These are phyloP conservation scores for Kodamaea nitidulidarum DNA, from an alignment of 805 yeast genomes.

Conservation along the genomic window DNA sequence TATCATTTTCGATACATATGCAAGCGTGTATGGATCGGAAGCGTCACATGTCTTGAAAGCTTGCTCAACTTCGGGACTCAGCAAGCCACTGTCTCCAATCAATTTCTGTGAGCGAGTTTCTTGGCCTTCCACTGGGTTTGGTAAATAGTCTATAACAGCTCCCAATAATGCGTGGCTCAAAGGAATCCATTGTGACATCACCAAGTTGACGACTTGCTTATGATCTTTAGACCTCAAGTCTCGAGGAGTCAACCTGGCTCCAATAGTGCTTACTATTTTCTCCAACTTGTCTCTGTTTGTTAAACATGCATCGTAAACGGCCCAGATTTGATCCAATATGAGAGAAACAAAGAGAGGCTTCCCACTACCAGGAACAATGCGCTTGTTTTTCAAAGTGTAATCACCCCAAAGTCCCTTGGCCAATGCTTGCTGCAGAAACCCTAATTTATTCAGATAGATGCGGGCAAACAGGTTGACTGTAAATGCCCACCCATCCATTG, in stretches of 20 bases:
- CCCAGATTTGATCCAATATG: constrained; percentile 89
- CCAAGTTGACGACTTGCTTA: constrained; percentile 53
- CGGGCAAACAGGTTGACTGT: constrained; percentile 84
- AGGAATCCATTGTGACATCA: constrained; percentile 94
- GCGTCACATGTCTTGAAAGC: constrained; percentile 67
- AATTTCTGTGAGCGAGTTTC: constrained; percentile 53
- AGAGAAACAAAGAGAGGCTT: constrained; percentile 83
- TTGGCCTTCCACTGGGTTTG: constrained; percentile 81
- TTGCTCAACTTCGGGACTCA: constrained; percentile 46
- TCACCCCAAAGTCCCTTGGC: constrained; percentile 96
- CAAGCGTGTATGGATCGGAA: constrained; percentile 54
- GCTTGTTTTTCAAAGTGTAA: constrained; percentile 77
- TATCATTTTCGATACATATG: constrained; percentile 85
- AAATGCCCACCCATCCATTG: constrained; percentile 98
- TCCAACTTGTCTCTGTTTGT: constrained; percentile 64
- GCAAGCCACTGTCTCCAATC: constrained; percentile 24
- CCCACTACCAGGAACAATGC: constrained; percentile 64
- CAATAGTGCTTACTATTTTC: constrained; percentile 69
- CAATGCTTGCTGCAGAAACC: constrained; percentile 73
- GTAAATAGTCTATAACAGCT: constrained; percentile 78
- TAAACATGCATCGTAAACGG: constrained; percentile 70
- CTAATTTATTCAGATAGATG: constrained; percentile 78
- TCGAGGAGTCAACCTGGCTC: constrained; percentile 64
- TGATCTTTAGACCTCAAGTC: constrained; percentile 79
- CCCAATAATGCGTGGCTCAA: constrained; percentile 80